Evolutionary conservation across 768 basidiomycete species (phyloP).

Genomic region (Tricholoma furcatifolium): DNA sequence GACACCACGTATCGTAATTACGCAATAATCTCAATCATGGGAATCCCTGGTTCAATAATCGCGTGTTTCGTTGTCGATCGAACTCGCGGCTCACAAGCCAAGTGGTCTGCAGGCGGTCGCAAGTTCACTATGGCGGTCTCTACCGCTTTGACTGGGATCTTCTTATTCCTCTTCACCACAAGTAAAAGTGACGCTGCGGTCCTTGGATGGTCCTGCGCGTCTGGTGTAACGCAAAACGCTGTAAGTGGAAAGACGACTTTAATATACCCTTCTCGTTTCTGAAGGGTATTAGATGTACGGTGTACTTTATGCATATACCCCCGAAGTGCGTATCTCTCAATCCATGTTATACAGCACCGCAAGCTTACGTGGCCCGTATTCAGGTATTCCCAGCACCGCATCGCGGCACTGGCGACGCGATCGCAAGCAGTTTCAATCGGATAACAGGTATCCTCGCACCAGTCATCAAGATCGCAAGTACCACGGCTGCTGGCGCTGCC

Average conservation of each 20-base stretch:
- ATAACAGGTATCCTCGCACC: slow-evolving; percentile 48
- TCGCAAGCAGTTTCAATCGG: slow-evolving; percentile 48
- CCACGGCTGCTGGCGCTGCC: slow-evolving; percentile 4
- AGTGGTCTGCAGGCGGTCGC: slow-evolving; percentile 40
- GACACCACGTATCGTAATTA: slow-evolving; percentile 46
- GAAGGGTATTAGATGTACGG: slow-evolving; percentile 21
- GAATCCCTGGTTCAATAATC: slow-evolving; percentile 47
- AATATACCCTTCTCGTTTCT: not conserved
- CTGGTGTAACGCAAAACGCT: slow-evolving; percentile 30
- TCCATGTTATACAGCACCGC: not conserved
- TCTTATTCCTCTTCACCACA: slow-evolving; percentile 53
- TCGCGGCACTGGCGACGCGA: slow-evolving; percentile 53
- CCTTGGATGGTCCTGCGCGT: slow-evolving; percentile 46
- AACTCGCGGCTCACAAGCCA: slow-evolving; percentile 28
- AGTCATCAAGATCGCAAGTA: slow-evolving; percentile 45
- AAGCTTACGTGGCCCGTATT: not conserved
- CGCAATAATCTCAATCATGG: slow-evolving; percentile 44
- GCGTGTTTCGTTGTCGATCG: slow-evolving; percentile 45
- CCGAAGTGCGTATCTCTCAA: slow-evolving; percentile 35
- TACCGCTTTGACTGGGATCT: slow-evolving; percentile 43
- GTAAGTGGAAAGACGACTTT: not conserved
- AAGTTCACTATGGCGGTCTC: slow-evolving; percentile 47
- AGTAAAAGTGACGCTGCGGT: slow-evolving; percentile 37
- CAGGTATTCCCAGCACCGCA: slow-evolving; percentile 54
- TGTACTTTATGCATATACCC: slow-evolving; percentile 49